Evolutionary conservation across 495 filamentous ascomycete genomes (phyloP), one percentile per base, ranked within the genome.

Genomic region (Podospora didyma): DNA sequence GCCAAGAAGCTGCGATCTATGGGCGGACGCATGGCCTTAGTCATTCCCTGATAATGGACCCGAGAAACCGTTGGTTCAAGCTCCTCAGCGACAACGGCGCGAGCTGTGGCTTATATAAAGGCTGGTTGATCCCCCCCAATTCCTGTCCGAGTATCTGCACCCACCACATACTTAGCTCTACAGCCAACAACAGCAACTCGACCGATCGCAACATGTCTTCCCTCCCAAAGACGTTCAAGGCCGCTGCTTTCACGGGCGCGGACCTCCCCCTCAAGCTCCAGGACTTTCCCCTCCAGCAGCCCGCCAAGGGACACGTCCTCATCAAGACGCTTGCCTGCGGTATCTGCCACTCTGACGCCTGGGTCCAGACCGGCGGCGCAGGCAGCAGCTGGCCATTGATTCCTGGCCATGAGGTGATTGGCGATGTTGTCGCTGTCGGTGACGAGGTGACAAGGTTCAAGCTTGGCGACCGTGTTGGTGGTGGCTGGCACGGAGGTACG

Each of bases 401-500:
- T 11, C 78, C 79, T 0, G 81, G 81, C 22, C 82, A 84, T 62
- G 80, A 84, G 60, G 69, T 80, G 21, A 73, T 83, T 31, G 79
- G 80, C 7, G 70, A 77, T 6, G 75, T 84, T 6, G 79, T 67
- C 20, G 76, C 76, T n/a, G 53, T 82, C 37, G 77, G 76, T 16
- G 67, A 73, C 5, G 57, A 52, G 1, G 78, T 79, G 16, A 72
- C 69, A 28, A 57, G 62, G 20, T 79, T 79, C 69, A 69, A 69
- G 42, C 65, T 73, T 1, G 76, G 77, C 12, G 79, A 82, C 56
- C 66, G 80, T 12, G 72, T 82, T 10, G 80, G 82, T 14, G 80
- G 78, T 0, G 68, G 73, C 0, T 85, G 79, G 79, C 82, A 83
- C 62, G 82, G 82, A 62, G 81, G 81, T 62, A 63, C 75, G 63